A percentile compares a stretch with the other conserved stretches of the same genome.
Evolutionary conservation across 768 basidiomycete genomes (phyloP).

Genomic region (Gloeopeniophorella convolvens): DNA sequence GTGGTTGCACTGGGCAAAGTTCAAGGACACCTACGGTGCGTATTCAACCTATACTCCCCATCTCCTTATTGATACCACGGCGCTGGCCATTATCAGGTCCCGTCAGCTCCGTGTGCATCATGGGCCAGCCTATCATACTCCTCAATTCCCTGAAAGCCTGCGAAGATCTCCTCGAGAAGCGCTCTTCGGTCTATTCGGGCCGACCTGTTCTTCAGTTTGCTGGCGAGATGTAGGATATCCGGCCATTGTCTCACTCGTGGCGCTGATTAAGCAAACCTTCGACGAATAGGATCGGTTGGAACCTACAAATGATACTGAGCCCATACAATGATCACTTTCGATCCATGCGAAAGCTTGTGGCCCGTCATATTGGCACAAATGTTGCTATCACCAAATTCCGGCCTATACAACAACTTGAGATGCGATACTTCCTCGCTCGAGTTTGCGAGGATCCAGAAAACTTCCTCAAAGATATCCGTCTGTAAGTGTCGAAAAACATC

Average conservation of each 20-base stretch:
- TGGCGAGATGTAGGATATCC: conserved; percentile 4
- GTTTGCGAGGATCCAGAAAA: conserved; percentile 5
- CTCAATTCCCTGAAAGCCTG: conserved; percentile 12
- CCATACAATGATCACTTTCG: conserved; percentile 8
- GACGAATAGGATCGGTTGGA: conserved; percentile 10
- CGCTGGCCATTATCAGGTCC: conserved; percentile 1
- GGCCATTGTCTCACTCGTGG: background rate
- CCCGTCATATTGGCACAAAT: conserved; percentile 12
- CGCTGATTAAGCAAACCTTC: background rate
- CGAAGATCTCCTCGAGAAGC: conserved; percentile 13
- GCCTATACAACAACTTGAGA: conserved; percentile 5
- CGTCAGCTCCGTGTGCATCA: conserved; percentile 5
- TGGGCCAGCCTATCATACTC: conserved; percentile 9
- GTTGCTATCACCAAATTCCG: background rate
- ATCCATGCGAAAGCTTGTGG: conserved; percentile 8
- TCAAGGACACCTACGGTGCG: conserved; percentile 5
- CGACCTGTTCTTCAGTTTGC: conserved; percentile 9
- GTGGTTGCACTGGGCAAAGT: conserved; percentile 13
- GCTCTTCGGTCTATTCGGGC: conserved; percentile 7
- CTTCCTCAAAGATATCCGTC: conserved; percentile 2
- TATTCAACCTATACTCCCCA: background rate
- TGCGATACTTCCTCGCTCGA: background rate
- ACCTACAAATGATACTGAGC: conserved; percentile 9
- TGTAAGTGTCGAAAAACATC: background rate
- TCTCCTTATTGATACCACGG: background rate